A percentile compares a stretch with the other conserved stretches of the same genome.
phyloP scores from a whole-genome alignment of 768 basidiomycete species.

The Gloeopeniophorella convolvens region DNA sequence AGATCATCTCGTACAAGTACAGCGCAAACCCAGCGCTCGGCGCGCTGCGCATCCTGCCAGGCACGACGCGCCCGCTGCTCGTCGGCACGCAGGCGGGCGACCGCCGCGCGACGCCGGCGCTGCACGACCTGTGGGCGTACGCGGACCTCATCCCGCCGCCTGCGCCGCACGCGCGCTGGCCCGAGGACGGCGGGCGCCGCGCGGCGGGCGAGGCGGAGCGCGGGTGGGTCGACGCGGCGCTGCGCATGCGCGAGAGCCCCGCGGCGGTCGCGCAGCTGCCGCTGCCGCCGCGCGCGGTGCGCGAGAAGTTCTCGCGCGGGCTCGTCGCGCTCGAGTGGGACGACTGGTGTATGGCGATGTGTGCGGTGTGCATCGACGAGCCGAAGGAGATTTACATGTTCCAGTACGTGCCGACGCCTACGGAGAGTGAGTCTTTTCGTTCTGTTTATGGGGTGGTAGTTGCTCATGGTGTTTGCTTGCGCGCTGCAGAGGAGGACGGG shows the following conservation, averaged over 20 bases:
- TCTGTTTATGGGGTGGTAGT: not conserved
- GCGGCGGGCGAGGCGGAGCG: slow-evolving; percentile 18
- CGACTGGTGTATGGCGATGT: slow-evolving; percentile 18
- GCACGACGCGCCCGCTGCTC: slow-evolving; percentile 10
- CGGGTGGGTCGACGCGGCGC: slow-evolving; percentile 16
- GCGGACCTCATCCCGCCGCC: slow-evolving; percentile 13
- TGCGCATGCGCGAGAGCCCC: slow-evolving; percentile 6
- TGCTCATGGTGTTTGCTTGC: not conserved
- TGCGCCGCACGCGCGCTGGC: slow-evolving; percentile 10
- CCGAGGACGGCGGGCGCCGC: slow-evolving; percentile 14
- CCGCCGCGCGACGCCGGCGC: slow-evolving; percentile 5
- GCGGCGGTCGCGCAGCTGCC: slow-evolving; percentile 16
- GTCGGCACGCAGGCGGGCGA: slow-evolving; percentile 14
- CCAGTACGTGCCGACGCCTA: slow-evolving; percentile 19
- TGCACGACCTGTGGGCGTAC: slow-evolving; percentile 18
- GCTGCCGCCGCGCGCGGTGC: slow-evolving; percentile 7
- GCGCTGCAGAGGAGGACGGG: slow-evolving; percentile 12
- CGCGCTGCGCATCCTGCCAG: slow-evolving; percentile 12
- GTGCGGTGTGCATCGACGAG: slow-evolving; percentile 11
- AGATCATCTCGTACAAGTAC: slow-evolving; percentile 16
- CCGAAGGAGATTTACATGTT: slow-evolving; percentile 16
- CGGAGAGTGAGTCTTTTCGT: slow-evolving; percentile 12
- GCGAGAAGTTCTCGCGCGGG: slow-evolving; percentile 10
- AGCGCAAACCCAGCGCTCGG: slow-evolving; percentile 6
- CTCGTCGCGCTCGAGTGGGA: slow-evolving; percentile 17